Base-by-base conservation (phyloP, 305 asterid genomes). In the Fraxinus angustifolia region DNA sequence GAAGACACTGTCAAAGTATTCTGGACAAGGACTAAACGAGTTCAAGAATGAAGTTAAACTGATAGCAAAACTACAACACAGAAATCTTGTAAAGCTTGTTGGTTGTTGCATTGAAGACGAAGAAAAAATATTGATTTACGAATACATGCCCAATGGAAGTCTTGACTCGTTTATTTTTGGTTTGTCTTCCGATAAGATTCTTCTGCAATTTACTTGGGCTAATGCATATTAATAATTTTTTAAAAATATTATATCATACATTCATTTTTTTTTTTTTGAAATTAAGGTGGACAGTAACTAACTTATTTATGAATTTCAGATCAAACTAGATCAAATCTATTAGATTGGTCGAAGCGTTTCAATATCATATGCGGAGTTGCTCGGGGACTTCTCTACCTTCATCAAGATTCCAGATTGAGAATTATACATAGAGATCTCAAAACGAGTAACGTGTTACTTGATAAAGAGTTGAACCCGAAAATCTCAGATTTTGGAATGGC, bases 401-500 rank as follows among this genome's bases (percentile, higher is more conserved):
- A 90, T 62, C 91, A 90, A 58, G 91, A 90, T 72, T 88, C 93
- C 2, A 76, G 90, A 30, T 80, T 90, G 79, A 82, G 89, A 83
- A 88, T 87, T 33, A 87, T 90, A 68, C 91, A 88, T 42, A 81
- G 89, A 86, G 91, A 87, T 75, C 90, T 90, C 48, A 88, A 90
- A 85, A 84, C 90, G 35, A 88, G 90, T 50, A 88, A 90, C 65
- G 87, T 90, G 28, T 86, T 90, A 70, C 91, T 88, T 36, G 91
- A 88, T 34, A 81, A 68, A 17, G 83, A 79, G 23, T 19, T 87
- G 83, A 87, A 83, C 81, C 88, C 90, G 0, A 87, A 90, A 81
- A 90, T 90, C 45, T 87, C 93, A 0, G 92, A 90, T 70, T 90
- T 88, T 38, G 92, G 92, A 76, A 74, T 88, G 76, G 93, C 89